Percentiles rank a stretch among this genome's conserved stretches.
These are phyloP conservation scores for Schizophyllum amplum DNA, from an alignment of 1,284 basidiomycete genomes.

Conservation along the genomic window DNA sequence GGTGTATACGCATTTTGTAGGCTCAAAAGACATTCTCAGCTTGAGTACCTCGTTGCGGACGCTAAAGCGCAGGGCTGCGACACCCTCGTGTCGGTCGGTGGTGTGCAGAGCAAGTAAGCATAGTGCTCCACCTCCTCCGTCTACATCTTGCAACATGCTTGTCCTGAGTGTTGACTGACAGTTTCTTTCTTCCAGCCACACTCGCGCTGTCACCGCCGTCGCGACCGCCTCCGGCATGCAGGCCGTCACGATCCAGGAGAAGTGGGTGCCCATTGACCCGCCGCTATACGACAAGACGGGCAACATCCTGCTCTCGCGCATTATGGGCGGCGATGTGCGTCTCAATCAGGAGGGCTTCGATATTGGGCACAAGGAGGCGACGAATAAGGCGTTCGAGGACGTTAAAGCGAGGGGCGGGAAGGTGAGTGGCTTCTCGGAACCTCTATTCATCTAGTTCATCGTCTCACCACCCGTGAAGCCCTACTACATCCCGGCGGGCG, in stretches of 20 bases:
- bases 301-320: constrained; percentile 18
- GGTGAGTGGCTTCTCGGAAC: too few species aligned
- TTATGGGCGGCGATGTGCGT: constrained; percentile 19
- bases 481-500: constrained; percentile 21
- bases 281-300: constrained; percentile 18
- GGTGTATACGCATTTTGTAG: neutral
- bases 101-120: constrained; percentile 17
- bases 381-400: constrained; percentile 13
- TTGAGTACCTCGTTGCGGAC: constrained; percentile 19
- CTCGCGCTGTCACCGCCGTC: constrained; percentile 20
- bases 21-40: constrained; percentile 15
- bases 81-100: constrained; percentile 19
- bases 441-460: too few species aligned
- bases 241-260: constrained; percentile 19
- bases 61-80: constrained; percentile 15
- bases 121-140: too few species aligned
- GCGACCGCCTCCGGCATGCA: constrained; percentile 19
- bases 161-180: neutral
- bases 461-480: constrained; percentile 4
- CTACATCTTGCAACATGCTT: too few species aligned
- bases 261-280: constrained; percentile 18
- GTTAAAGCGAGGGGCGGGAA: constrained; percentile 16
- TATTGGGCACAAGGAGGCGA: constrained; percentile 20
- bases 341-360: constrained; percentile 18
- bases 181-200: constrained; percentile 9